Percentiles rank a stretch among this genome's conserved stretches.
These are phyloP conservation scores for Fusarium buharicum DNA, from an alignment of 2,329 filamentous ascomycete species.

Conservation along the genomic window DNA sequence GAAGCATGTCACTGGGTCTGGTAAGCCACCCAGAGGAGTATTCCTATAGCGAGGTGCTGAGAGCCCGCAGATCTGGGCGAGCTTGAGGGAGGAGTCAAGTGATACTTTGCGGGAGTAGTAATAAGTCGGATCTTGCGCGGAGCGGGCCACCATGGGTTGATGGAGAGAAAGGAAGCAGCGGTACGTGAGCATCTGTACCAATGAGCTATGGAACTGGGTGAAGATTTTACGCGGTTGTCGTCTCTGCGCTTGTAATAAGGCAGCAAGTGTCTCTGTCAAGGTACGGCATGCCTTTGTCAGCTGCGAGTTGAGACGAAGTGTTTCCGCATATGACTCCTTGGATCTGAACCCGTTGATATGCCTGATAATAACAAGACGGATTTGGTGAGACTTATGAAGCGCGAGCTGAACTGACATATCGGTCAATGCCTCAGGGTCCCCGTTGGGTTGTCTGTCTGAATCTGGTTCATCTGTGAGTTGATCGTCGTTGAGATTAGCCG, in stretches of 20 bases:
- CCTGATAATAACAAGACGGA: constrained; percentile 57
- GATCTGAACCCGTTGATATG: constrained; percentile 60
- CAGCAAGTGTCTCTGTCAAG: constrained; percentile 49
- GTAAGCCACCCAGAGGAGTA: constrained; percentile 25
- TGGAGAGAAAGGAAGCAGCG: constrained; percentile 65
- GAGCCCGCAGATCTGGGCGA: constrained; percentile 49
- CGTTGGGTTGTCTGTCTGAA: constrained; percentile 20
- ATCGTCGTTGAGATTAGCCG: constrained; percentile 63
- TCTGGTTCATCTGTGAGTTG: constrained; percentile 56
- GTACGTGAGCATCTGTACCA: constrained; percentile 57
- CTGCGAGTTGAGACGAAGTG: constrained; percentile 58
- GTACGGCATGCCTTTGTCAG: constrained; percentile 54
- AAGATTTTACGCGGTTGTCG: constrained; percentile 34
- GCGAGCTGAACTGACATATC: constrained; percentile 63
- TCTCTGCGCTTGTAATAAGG: constrained; percentile 50
- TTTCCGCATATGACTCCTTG: constrained; percentile 58
- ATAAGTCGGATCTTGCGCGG: constrained; percentile 58
- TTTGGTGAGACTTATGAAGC: constrained; percentile 55
- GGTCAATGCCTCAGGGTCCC: constrained; percentile 44
- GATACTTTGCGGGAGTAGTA: constrained; percentile 65
- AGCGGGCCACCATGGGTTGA: constrained; percentile 58
- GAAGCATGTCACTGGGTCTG: constrained; percentile 48
- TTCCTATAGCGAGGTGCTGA: constrained; percentile 31
- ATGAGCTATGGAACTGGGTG: constrained; percentile 54
- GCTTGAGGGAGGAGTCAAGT: constrained; percentile 55